phyloP scores from a whole-genome alignment of 2,329 filamentous ascomycete species.

The Fusarium caatingaense region DNA sequence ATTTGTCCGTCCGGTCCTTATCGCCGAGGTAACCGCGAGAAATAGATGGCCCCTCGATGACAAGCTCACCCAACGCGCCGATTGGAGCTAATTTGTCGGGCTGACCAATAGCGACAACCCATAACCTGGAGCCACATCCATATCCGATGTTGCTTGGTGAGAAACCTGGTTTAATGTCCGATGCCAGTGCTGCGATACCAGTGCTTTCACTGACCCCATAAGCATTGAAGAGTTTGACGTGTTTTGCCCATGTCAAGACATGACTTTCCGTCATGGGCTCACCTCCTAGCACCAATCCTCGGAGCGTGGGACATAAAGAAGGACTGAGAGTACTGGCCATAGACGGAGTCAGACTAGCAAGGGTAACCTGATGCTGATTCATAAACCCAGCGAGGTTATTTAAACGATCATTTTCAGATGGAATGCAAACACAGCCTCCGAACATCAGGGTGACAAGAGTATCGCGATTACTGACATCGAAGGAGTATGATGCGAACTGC shows the following conservation, averaged over 20 bases:
- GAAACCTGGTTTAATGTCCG: background rate
- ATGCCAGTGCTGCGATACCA: background rate
- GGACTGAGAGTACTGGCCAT: constrained; percentile 4
- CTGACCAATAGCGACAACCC: background rate
- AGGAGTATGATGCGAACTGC: constrained; percentile 7
- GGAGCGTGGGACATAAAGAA: background rate
- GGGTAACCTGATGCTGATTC: background rate
- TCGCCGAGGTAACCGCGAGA: background rate
- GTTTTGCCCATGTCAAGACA: constrained; percentile 2
- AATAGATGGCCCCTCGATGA: constrained; percentile 1
- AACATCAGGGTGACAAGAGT: constrained; percentile 6
- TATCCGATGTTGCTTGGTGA: constrained; percentile 4
- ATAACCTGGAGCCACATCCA: background rate
- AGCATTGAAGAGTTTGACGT: constrained; percentile 5
- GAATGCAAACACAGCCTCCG: background rate
- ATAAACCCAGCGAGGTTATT: constrained; percentile 3
- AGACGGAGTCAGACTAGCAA: constrained; percentile 1
- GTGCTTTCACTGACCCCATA: constrained; percentile 12
- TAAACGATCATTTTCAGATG: background rate
- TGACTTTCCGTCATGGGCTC: constrained; percentile 7
- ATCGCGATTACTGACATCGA: constrained; percentile 8
- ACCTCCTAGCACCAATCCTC: background rate
- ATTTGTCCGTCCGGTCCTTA: background rate
- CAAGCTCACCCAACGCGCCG: background rate
- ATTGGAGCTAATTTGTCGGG: constrained; percentile 6